Evolutionary conservation across 2,329 filamentous ascomycete genomes (phyloP).

Genomic region (Talaromyces marneffei): DNA sequence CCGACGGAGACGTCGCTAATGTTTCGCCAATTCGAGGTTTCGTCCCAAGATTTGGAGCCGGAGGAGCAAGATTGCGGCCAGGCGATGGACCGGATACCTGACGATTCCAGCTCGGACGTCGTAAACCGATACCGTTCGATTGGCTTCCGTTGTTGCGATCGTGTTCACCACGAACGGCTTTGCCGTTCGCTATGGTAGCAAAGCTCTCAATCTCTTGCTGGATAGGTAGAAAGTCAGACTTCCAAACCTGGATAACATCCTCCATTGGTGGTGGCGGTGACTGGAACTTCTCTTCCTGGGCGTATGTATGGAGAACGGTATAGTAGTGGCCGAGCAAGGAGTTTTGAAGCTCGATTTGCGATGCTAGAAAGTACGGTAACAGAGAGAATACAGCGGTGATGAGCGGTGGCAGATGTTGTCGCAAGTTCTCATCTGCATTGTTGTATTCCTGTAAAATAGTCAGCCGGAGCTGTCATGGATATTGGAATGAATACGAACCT

Average conservation of each 20-base stretch:
- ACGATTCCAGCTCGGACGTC: slow-evolving; percentile 33
- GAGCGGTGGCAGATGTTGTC: slow-evolving; percentile 64
- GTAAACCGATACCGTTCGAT: slow-evolving; percentile 26
- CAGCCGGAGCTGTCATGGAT: neutral
- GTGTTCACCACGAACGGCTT: slow-evolving; percentile 55
- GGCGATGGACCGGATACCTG: slow-evolving; percentile 26
- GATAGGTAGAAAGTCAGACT: slow-evolving; percentile 56
- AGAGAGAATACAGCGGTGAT: slow-evolving; percentile 65
- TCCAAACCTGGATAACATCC: slow-evolving; percentile 63
- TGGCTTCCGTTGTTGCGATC: slow-evolving; percentile 43
- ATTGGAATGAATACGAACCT: slow-evolving; percentile 43
- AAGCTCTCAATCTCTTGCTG: slow-evolving; percentile 64
- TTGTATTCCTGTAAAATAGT: slow-evolving; percentile 57
- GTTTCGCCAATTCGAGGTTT: slow-evolving; percentile 23
- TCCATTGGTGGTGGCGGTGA: slow-evolving; percentile 68
- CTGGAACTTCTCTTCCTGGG: slow-evolving; percentile 61
- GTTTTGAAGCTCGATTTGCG: slow-evolving; percentile 71
- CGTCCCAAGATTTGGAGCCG: slow-evolving; percentile 24
- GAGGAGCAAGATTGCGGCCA: slow-evolving; percentile 22
- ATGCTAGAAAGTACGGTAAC: slow-evolving; percentile 64
- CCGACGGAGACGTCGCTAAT: slow-evolving; percentile 22
- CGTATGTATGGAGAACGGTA: slow-evolving; percentile 69
- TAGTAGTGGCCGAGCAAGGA: slow-evolving; percentile 71
- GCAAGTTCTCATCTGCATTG: slow-evolving; percentile 67
- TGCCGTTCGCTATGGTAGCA: slow-evolving; percentile 59